A percentile compares a stretch with the other conserved stretches of the same genome.
Conservation (phyloP, 495 filamentous ascomycete species). For the Lasiosphaeria ovina region DNA sequence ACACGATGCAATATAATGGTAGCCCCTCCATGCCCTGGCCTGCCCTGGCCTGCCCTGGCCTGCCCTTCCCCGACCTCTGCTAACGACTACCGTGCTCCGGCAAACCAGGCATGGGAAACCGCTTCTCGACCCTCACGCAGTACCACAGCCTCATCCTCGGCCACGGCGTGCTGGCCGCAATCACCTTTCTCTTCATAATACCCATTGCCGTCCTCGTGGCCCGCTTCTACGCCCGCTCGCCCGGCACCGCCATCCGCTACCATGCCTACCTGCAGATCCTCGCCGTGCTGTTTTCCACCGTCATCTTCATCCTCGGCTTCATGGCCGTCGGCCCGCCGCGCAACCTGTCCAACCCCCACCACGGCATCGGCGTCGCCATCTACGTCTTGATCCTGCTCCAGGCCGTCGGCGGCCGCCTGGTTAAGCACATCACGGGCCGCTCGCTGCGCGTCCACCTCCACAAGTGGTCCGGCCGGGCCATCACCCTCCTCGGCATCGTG, state of each 20-base stretch:
- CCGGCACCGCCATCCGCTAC: slow-evolving; percentile 65
- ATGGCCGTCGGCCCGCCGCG: slow-evolving; percentile 74
- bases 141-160: slow-evolving; percentile 79
- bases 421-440: slow-evolving; percentile 56
- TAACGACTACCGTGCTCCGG: slow-evolving; percentile 4
- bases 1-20: slow-evolving; percentile 97
- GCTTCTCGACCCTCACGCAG: slow-evolving; percentile 69
- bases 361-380: slow-evolving; percentile 87
- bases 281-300: slow-evolving; percentile 67
- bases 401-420: slow-evolving; percentile 69
- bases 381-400: slow-evolving; percentile 84
- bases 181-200: slow-evolving; percentile 83
- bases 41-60: neutral
- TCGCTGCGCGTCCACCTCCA: slow-evolving; percentile 79
- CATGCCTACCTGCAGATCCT: slow-evolving; percentile 89
- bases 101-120: slow-evolving; percentile 79
- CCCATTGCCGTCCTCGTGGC: slow-evolving; percentile 74
- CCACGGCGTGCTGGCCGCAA: slow-evolving; percentile 81
- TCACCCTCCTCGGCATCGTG: slow-evolving; percentile 75
- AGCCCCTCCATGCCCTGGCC: slow-evolving; percentile 24
- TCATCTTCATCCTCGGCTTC: slow-evolving; percentile 72
- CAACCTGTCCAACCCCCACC: slow-evolving; percentile 89
- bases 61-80: neutral
- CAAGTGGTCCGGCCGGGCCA: slow-evolving; percentile 77
- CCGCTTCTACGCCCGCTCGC: slow-evolving; percentile 63